phyloP scores from a whole-genome alignment of 495 filamentous ascomycete genomes.

The Xylaria flabelliformis region DNA sequence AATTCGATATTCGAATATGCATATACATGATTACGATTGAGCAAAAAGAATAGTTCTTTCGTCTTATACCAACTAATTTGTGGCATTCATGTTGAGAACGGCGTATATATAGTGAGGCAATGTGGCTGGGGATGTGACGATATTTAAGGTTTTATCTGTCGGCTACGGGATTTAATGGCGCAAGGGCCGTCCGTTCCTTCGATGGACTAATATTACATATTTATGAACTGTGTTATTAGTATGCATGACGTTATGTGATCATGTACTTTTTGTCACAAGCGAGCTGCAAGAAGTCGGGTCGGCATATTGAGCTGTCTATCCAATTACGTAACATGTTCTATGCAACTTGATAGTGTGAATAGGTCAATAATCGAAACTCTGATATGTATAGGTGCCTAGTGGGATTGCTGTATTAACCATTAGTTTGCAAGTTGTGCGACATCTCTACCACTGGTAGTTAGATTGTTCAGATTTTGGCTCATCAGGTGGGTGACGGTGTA shows the following conservation, averaged over 20 bases:
- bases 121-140: neutral
- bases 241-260: neutral
- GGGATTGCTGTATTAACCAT: neutral
- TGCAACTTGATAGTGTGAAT: neutral
- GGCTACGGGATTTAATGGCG: constrained; percentile 13
- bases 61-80: neutral
- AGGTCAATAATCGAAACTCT: neutral
- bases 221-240: neutral
- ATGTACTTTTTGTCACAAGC: neutral
- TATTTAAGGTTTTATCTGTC: neutral
- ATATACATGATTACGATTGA: neutral
- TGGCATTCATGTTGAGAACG: constrained; percentile 10
- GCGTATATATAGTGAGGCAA: neutral
- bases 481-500: neutral
- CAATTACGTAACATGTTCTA: neutral
- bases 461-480: neutral
- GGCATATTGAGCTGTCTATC: neutral
- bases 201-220: constrained; percentile 1
- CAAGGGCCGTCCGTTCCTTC: constrained; percentile 1
- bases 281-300: neutral
- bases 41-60: neutral
- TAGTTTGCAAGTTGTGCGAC: neutral
- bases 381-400: neutral
- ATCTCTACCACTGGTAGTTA: neutral
- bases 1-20: neutral